Conservation (phyloP, 768 basidiomycete species). For the Russula dissimulans region DNA sequence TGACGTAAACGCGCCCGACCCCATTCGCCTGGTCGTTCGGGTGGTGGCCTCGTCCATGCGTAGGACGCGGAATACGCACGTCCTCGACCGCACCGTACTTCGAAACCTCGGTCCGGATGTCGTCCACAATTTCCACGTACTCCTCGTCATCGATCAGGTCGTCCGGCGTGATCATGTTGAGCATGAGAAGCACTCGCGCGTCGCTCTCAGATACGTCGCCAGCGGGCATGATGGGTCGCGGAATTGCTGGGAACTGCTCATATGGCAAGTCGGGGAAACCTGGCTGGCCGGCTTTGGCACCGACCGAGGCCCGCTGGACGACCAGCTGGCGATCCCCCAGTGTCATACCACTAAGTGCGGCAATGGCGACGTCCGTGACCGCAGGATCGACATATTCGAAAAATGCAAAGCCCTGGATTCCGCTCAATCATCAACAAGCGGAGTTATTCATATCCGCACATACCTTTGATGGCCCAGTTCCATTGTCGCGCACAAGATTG, state of each 20-base stretch:
- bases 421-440: neutral
- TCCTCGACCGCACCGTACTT: constrained; percentile 78
- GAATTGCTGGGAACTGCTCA: constrained; percentile 75
- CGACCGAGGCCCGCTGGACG: constrained; percentile 93
- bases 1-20: constrained; percentile 93
- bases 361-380: constrained; percentile 92
- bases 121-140: constrained; percentile 89
- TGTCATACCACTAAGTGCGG: constrained; percentile 95
- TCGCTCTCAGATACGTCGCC: constrained; percentile 46
- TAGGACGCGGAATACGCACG: constrained; percentile 79
- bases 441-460: constrained; percentile 8
- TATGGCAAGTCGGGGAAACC: constrained; percentile 60
- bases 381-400: constrained; percentile 90
- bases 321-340: constrained; percentile 92
- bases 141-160: constrained; percentile 87
- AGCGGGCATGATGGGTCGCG: constrained; percentile 81
- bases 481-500: constrained; percentile 94
- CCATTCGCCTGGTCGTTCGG: constrained; percentile 73
- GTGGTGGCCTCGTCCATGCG: constrained; percentile 29
- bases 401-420: constrained; percentile 87
- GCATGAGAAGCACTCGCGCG: constrained; percentile 85
- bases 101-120: constrained; percentile 84
- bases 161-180: constrained; percentile 97
- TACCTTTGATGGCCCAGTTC: constrained; percentile 82
- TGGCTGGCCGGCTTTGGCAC: constrained; percentile 69